These are phyloP conservation scores for Podosphaera aphanis DNA, from an alignment of 2,329 filamentous ascomycete species.

Conservation along the genomic window DNA sequence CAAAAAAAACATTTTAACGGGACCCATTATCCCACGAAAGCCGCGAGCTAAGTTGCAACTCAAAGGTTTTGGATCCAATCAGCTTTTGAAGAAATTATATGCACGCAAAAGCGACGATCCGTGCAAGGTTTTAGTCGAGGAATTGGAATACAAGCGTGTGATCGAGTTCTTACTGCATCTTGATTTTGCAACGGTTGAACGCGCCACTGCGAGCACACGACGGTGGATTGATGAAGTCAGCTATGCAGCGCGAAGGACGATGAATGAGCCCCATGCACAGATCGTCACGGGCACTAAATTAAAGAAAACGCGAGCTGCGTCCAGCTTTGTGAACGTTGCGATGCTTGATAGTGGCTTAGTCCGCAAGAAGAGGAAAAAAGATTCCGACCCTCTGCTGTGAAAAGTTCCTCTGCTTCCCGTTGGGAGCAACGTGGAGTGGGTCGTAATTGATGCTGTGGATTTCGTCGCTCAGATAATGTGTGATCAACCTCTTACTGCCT, in stretches of 20 bases:
- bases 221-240: conserved; percentile 50
- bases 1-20: conserved; percentile 28
- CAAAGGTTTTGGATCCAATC: not conserved
- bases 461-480: no score
- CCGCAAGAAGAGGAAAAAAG: conserved; percentile 26
- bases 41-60: conserved; percentile 38
- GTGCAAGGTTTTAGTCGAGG: conserved; percentile 29
- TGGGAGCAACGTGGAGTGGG: no score
- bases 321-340: conserved; percentile 13
- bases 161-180: conserved; percentile 48
- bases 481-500: no score
- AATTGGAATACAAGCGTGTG: conserved; percentile 40
- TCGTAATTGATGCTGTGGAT: no score
- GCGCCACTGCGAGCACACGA: conserved; percentile 38
- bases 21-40: conserved; percentile 36
- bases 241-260: conserved; percentile 12
- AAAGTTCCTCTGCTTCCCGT: no score
- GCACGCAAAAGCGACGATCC: no score
- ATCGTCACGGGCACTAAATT: conserved; percentile 23
- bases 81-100: conserved; percentile 31
- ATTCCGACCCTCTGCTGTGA: no score
- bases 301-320: conserved; percentile 7
- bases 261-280: conserved; percentile 25
- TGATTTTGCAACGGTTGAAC: conserved; percentile 44
- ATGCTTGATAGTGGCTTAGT: conserved; percentile 20